These are phyloP conservation scores for Epichloe coenophiala DNA, from an alignment of 2,329 filamentous ascomycete genomes.

Conservation along the genomic window DNA sequence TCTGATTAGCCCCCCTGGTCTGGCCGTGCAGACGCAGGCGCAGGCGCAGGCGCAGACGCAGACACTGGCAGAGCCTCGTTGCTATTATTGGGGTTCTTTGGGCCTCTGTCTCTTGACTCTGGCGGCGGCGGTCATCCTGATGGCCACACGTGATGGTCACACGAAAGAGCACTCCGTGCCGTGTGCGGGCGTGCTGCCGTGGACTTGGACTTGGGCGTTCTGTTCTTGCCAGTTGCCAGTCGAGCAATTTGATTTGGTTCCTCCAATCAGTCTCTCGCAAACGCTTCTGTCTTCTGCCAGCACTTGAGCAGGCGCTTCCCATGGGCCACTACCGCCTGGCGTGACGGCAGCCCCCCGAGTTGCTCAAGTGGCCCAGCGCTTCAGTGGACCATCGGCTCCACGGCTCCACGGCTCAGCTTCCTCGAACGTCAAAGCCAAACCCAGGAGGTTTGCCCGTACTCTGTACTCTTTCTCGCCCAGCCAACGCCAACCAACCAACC, in stretches of 20 bases:
- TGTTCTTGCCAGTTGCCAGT: neutral
- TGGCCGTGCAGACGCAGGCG: neutral
- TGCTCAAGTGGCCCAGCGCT: neutral
- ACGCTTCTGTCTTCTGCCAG: neutral
- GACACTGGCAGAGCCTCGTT: neutral
- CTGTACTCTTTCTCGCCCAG: neutral
- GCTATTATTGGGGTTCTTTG: neutral
- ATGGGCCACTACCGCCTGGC: neutral
- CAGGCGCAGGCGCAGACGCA: neutral
- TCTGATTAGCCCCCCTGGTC: neutral
- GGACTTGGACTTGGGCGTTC: too few relatives aligned
- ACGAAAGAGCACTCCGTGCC: too few relatives aligned
- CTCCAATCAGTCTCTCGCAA: neutral
- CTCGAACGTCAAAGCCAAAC: neutral
- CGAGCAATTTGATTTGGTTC: neutral
- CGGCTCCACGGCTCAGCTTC: neutral
- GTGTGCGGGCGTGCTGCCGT: neutral
- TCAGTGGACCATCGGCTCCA: neutral
- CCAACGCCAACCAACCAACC: conserved; percentile 3
- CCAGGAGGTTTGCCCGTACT: neutral
- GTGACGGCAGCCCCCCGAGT: neutral
- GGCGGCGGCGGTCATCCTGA: too few relatives aligned
- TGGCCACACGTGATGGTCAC: too few relatives aligned
- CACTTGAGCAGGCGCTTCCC: neutral
- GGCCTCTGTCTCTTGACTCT: too few relatives aligned